These are phyloP conservation scores for Gigaspora rosea DNA, from an alignment of 192 early-diverging fungal genomes.

Conservation along the genomic window DNA sequence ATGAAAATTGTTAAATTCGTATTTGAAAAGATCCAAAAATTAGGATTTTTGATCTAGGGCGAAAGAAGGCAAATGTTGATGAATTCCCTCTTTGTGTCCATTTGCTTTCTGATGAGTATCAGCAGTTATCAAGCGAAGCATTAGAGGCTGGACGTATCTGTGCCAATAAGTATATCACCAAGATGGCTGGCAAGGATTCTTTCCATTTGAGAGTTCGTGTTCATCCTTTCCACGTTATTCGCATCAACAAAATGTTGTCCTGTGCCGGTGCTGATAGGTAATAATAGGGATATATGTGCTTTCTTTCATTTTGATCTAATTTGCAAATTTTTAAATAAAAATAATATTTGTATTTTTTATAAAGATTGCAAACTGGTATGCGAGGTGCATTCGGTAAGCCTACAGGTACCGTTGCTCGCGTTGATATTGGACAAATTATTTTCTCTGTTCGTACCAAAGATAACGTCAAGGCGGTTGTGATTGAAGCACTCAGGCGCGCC, in stretches of 20 bases:
- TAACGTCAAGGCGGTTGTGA: conserved; percentile 86
- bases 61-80: conserved; percentile 96
- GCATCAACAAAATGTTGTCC: conserved; percentile 99
- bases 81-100: conserved; percentile 98
- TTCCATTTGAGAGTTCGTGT: conserved; percentile 99
- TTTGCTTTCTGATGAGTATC: conserved; percentile 94
- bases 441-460: conserved; percentile 97
- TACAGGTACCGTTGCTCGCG: conserved; percentile 91
- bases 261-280: conserved; percentile 97
- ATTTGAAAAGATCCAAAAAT: conserved; percentile 87
- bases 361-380: conserved; percentile 96
- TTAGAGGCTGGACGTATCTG: conserved; percentile 98
- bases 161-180: conserved; percentile 98
- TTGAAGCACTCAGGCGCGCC: conserved; percentile 68
- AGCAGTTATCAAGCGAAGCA: conserved; percentile 98
- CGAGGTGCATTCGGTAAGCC: conserved; percentile 99
- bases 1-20: background rate
- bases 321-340: background rate
- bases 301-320: background rate
- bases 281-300: background rate
- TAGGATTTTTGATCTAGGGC: conserved; percentile 94
- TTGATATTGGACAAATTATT: conserved; percentile 97
- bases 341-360: background rate
- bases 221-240: conserved; percentile 98
- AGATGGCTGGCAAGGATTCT: conserved; percentile 95